A percentile compares a stretch with the other conserved stretches of the same genome.
Evolutionary conservation across 768 basidiomycete genomes (phyloP).

Genomic region (Phanerochaete sordida): DNA sequence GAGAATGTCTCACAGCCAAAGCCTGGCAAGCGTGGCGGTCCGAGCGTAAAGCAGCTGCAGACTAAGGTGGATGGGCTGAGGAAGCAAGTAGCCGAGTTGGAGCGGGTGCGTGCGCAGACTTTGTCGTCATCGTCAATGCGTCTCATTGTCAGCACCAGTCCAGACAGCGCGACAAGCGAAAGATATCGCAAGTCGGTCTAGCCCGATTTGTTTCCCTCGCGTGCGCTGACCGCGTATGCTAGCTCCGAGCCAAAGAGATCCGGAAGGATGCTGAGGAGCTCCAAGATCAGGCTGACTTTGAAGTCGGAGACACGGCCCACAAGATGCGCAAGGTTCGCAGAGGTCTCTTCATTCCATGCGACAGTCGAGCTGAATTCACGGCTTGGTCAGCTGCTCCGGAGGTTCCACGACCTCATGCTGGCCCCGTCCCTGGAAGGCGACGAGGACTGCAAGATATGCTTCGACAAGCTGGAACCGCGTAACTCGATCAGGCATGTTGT

Average conservation of each 20-base stretch:
- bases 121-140: background rate
- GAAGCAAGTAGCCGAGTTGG: conserved; percentile 19
- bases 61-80: conserved; percentile 19
- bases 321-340: conserved; percentile 40
- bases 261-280: conserved; percentile 37
- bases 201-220: background rate
- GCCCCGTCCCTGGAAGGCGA: conserved; percentile 32
- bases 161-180: conserved; percentile 20
- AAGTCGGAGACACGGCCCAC: conserved; percentile 30
- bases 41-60: conserved; percentile 10
- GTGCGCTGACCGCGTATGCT: conserved; percentile 2
- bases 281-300: conserved; percentile 24
- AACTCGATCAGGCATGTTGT: conserved; percentile 32
- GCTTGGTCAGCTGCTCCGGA: conserved; percentile 35
- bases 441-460: conserved; percentile 39
- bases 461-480: conserved; percentile 28
- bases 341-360: background rate
- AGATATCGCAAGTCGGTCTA: conserved; percentile 18
- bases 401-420: conserved; percentile 36
- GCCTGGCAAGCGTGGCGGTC: background rate
- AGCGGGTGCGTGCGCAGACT: conserved; percentile 22
- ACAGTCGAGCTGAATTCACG: background rate
- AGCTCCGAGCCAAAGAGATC: conserved; percentile 32
- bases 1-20: background rate
- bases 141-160: conserved; percentile 10